Percentiles rank a stretch among this genome's conserved stretches.
phyloP scores from a whole-genome alignment of 2,329 filamentous ascomycete species.

The Gaeumannomyces tritici region DNA sequence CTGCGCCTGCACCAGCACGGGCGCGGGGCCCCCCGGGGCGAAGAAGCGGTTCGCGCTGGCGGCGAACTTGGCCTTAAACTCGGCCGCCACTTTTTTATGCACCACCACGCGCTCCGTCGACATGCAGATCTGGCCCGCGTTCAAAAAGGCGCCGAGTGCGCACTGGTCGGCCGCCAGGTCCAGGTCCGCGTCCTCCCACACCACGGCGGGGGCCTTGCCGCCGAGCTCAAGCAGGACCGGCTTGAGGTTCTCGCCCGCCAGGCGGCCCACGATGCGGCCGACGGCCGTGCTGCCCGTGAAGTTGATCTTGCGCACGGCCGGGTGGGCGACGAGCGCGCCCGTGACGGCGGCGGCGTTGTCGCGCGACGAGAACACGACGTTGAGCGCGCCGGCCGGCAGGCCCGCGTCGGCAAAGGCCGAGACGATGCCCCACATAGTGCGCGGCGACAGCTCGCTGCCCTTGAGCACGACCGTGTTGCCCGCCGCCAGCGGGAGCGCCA shows the following conservation, averaged over 20 bases:
- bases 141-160: constrained; percentile 60
- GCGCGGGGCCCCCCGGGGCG: constrained; percentile 50
- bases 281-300: constrained; percentile 74
- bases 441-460: constrained; percentile 58
- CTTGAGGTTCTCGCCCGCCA: constrained; percentile 67
- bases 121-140: constrained; percentile 81
- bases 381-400: constrained; percentile 64
- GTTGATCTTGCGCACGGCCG: constrained; percentile 67
- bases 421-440: constrained; percentile 51
- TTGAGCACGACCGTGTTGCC: constrained; percentile 74
- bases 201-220: constrained; percentile 70
- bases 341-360: constrained; percentile 60
- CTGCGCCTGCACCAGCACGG: constrained; percentile 59
- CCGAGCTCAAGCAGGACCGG: constrained; percentile 74
- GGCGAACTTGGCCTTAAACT: constrained; percentile 36
- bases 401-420: constrained; percentile 63
- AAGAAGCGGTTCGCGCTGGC: constrained; percentile 31
- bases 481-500: constrained; percentile 59
- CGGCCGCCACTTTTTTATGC: constrained; percentile 33
- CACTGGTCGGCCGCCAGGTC: constrained; percentile 60
- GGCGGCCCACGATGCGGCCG: constrained; percentile 60
- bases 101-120: constrained; percentile 64
- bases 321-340: constrained; percentile 55
- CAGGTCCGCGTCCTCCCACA: constrained; percentile 72
- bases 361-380: constrained; percentile 57